Base-by-base conservation (phyloP, 106 monocot genomes). In the Phalaenopsis aphrodite region DNA sequence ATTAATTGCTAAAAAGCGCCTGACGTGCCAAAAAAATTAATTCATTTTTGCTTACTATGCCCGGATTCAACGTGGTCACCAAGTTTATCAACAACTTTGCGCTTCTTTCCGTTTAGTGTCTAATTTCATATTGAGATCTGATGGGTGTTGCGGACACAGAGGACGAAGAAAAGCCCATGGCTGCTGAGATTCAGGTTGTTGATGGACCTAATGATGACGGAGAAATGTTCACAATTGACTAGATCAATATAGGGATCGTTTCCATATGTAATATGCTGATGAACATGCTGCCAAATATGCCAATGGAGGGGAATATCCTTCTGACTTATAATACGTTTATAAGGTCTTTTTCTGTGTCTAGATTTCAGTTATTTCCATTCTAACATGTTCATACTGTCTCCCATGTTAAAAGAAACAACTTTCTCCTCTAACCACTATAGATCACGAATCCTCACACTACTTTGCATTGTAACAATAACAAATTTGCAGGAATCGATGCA, bases 101-200 rank as follows among this genome's bases (percentile, higher is more conserved):
- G 83, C 91, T 72, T 87, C 83, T 46, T 91, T 88, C 66, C 91
- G 89, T 79, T 91, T 87, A 17, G 84, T 91, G 86, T 84, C 86
- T 89, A 43, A 85, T 88, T 65, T 96, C 91, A 16, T 96, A 90
- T 77, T 82, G 93, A 74, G 93, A 93, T 83, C 87, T 93, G 81
- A 90, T 91, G 41, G 93, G 91, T 78, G 96, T 96, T 56, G 91
- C 93, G 30, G 90, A 93, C 79, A 93, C 93, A 9, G 93, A 93
- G 72, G 93, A 96, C 17, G 95, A 96, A 80, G 80, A 83, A 78
- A 91, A 91, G 72, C 91, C 89, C 17, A 91, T 96, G 95, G 95
- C 93, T 78, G 89, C 93, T 84, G 95, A 96, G 78, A 90, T 87
- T 66, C 86, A 91, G 85, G 91, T 91, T 49, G 88, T 86, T 77